Conservation (phyloP, 208 protist genomes). For the Wallacemonas rigidus region DNA sequence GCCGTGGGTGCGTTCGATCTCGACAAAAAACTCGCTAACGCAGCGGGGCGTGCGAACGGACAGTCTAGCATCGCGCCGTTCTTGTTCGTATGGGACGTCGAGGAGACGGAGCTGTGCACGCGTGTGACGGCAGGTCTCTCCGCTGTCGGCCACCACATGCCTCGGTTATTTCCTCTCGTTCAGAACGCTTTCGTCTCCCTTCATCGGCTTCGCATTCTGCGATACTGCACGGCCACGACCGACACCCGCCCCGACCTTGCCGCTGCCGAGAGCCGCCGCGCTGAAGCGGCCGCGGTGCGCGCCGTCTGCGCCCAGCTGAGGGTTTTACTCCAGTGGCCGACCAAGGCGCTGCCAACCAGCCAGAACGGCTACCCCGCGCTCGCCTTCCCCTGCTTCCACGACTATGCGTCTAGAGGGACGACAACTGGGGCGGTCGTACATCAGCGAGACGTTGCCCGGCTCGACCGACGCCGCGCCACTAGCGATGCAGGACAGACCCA, state of each 20-base stretch:
- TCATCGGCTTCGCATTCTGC: constrained; percentile 26
- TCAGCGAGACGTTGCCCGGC: constrained; percentile 2
- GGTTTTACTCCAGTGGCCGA: constrained; percentile 30
- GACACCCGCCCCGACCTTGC: not conserved
- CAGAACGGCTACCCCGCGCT: constrained; percentile 11
- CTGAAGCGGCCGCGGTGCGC: constrained; percentile 26
- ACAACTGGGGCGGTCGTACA: constrained; percentile 3
- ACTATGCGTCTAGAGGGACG: not conserved
- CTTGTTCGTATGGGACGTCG: constrained; percentile 59
- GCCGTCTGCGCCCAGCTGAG: constrained; percentile 38
- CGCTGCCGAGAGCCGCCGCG: constrained; percentile 18
- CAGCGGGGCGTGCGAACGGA: not conserved
- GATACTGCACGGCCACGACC: constrained; percentile 15
- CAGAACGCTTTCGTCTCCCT: constrained; percentile 49
- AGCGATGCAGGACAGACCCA: not conserved
- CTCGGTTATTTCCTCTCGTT: constrained; percentile 42
- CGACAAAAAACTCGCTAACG: too few relatives aligned
- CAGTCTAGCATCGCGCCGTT: not conserved
- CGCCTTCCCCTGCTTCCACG: constrained; percentile 13
- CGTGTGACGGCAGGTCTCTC: constrained; percentile 40
- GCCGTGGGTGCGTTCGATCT: constrained; percentile 53
- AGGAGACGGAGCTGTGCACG: constrained; percentile 56
- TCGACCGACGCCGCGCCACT: not conserved
- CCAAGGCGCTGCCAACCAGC: constrained; percentile 13
- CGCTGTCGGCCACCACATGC: constrained; percentile 32